These are phyloP conservation scores for Ganoderma multipileum DNA, from an alignment of 1,284 basidiomycete species.

Conservation along the genomic window DNA sequence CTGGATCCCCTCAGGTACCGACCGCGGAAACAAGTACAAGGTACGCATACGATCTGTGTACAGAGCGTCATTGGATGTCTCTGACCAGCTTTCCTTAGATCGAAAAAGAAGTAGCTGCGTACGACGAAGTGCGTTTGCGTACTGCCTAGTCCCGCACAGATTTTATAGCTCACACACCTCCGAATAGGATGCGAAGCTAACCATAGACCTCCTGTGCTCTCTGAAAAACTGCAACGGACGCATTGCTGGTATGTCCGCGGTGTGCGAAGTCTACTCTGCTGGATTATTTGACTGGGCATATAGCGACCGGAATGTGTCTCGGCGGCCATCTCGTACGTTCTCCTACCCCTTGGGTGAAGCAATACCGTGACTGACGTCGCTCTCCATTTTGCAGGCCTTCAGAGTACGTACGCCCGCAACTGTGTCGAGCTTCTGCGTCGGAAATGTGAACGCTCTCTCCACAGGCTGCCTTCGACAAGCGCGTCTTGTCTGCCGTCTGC, in stretches of 20 bases:
- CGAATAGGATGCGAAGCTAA: constrained; percentile 74
- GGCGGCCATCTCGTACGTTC: constrained; percentile 81
- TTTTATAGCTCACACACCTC: not conserved
- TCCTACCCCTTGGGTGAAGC: not conserved
- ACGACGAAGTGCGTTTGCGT: constrained; percentile 72
- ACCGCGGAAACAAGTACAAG: constrained; percentile 91
- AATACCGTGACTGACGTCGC: not conserved
- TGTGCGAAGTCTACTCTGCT: too few species aligned
- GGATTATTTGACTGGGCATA: not conserved
- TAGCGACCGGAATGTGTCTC: constrained; percentile 87
- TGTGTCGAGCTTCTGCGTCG: not conserved
- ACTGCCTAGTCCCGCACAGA: not conserved
- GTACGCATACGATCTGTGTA: constrained; percentile 41
- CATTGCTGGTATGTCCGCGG: constrained; percentile 71
- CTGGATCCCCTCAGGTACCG: constrained; percentile 58
- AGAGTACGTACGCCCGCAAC: constrained; percentile 46
- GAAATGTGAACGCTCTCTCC: not conserved
- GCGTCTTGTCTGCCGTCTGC: constrained; percentile 86
- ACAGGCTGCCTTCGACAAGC: constrained; percentile 85
- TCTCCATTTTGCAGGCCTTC: constrained; percentile 52
- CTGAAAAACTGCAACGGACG: constrained; percentile 88
- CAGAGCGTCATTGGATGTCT: not conserved
- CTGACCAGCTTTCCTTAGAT: constrained; percentile 52
- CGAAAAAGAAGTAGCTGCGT: constrained; percentile 84
- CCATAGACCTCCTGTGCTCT: constrained; percentile 77